phyloP scores from a whole-genome alignment of 1,284 basidiomycete genomes.

The Tetrapyrgos nigripes region DNA sequence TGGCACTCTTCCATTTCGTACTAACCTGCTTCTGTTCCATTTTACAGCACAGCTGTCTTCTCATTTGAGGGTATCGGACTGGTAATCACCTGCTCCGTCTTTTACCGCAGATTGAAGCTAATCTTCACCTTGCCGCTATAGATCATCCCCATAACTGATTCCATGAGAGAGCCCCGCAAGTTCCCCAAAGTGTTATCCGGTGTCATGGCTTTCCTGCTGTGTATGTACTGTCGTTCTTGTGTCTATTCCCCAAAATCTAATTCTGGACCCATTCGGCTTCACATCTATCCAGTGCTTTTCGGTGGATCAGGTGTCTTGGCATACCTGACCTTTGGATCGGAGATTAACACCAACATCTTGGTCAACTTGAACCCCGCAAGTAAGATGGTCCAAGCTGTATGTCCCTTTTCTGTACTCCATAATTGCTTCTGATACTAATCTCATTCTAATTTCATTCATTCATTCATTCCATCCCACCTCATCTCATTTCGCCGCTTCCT shows the following conservation, averaged over 20 bases:
- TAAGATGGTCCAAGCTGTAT: constrained; percentile 88
- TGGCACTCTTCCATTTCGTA: constrained; percentile 5
- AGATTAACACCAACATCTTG: constrained; percentile 93
- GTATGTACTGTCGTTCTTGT: constrained; percentile 42
- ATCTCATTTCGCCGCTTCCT: constrained; percentile 3
- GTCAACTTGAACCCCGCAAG: constrained; percentile 90
- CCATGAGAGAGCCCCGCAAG: constrained; percentile 94
- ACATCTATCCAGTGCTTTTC: constrained; percentile 68
- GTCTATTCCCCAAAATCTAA: constrained; percentile 2
- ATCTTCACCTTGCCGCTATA: constrained; percentile 28
- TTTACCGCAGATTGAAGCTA: background rate
- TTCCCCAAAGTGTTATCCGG: constrained; percentile 90
- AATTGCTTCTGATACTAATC: background rate
- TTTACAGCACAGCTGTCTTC: constrained; percentile 90
- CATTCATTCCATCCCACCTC: background rate
- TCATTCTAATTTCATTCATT: background rate
- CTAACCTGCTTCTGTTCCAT: background rate
- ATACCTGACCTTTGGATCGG: constrained; percentile 88
- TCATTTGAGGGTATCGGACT: constrained; percentile 98
- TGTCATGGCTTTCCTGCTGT: constrained; percentile 86
- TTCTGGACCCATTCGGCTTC: constrained; percentile 16
- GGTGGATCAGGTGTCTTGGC: constrained; percentile 90
- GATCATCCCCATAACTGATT: constrained; percentile 96
- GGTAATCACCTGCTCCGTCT: constrained; percentile 50
- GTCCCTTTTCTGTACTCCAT: constrained; percentile 19